Evolutionary conservation across 78 protist genomes (phyloP).

Genomic region (Speleostelium caveatum): DNA sequence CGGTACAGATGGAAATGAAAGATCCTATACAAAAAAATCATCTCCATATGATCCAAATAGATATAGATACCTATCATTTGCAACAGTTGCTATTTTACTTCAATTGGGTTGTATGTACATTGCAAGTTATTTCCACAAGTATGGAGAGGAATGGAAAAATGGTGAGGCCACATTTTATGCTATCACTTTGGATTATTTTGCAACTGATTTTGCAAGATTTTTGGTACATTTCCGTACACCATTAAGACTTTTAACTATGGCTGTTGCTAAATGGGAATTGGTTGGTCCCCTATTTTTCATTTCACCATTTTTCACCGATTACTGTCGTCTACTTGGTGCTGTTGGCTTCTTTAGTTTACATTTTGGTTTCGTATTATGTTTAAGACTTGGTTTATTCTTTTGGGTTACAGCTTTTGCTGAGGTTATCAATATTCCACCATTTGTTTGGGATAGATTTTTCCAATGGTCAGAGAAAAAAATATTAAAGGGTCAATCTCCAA

Average conservation of each 20-base stretch:
- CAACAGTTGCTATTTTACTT: conserved; percentile 10
- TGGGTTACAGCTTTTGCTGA: conserved; percentile 14
- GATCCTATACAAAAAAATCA: background rate
- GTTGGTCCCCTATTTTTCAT: background rate
- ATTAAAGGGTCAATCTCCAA: background rate
- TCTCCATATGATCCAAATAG: conserved; percentile 15
- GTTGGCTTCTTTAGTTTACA: conserved; percentile 25
- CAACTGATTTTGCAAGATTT: background rate
- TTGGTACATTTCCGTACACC: background rate
- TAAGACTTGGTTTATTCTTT: conserved; percentile 17
- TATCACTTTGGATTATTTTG: conserved; percentile 22
- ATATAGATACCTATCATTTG: conserved; percentile 48
- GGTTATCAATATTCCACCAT: conserved; percentile 16
- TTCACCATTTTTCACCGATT: conserved; percentile 13
- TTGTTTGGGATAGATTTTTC: conserved; percentile 14
- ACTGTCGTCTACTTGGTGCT: conserved; percentile 18
- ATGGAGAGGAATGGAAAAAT: conserved; percentile 64
- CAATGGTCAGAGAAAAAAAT: background rate
- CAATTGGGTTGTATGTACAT: conserved; percentile 71
- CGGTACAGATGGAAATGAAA: background rate
- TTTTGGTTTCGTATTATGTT: background rate
- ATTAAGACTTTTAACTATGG: conserved; percentile 1
- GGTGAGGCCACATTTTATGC: conserved; percentile 51
- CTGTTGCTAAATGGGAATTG: conserved; percentile 31
- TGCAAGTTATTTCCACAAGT: conserved; percentile 45